These are phyloP conservation scores for Trichoderma reesei DNA, from an alignment of 495 filamentous ascomycete genomes.

Conservation along the genomic window DNA sequence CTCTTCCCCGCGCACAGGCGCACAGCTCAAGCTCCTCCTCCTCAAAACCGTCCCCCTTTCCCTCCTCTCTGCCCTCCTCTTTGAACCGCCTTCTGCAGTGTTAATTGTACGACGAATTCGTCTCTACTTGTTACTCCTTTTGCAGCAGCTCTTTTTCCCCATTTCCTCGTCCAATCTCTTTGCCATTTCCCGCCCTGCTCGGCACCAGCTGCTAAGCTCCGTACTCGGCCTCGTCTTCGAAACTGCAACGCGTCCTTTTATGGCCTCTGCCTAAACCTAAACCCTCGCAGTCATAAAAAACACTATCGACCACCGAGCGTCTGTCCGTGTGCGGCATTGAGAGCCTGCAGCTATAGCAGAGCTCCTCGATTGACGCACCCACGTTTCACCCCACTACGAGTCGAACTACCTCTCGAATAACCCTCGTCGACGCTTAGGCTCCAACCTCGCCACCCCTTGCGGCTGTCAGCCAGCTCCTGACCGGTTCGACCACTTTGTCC, in stretches of 20 bases:
- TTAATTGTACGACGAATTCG: not conserved
- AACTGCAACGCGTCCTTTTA: slow-evolving; percentile 5
- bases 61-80: not conserved
- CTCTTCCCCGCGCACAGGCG: not conserved
- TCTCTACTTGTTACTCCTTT: not conserved
- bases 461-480: not conserved
- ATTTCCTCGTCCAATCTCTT: not conserved
- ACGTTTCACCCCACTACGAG: not conserved
- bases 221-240: not conserved
- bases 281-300: not conserved
- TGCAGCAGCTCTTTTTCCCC: not conserved
- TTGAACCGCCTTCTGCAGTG: not conserved
- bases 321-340: not conserved
- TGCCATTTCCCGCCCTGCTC: not conserved
- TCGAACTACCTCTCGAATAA: not conserved
- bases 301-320: not conserved
- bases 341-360: not conserved
- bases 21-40: not conserved
- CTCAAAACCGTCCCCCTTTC: not conserved
- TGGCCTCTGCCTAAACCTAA: not conserved
- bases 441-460: not conserved
- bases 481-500: not conserved
- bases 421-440: not conserved
- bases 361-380: not conserved
- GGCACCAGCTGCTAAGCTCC: slow-evolving; percentile 1